A percentile compares a stretch with the other conserved stretches of the same genome.
Evolutionary conservation across 2,329 filamentous ascomycete species (phyloP).

Genomic region (Cryphonectria carpinicola): DNA sequence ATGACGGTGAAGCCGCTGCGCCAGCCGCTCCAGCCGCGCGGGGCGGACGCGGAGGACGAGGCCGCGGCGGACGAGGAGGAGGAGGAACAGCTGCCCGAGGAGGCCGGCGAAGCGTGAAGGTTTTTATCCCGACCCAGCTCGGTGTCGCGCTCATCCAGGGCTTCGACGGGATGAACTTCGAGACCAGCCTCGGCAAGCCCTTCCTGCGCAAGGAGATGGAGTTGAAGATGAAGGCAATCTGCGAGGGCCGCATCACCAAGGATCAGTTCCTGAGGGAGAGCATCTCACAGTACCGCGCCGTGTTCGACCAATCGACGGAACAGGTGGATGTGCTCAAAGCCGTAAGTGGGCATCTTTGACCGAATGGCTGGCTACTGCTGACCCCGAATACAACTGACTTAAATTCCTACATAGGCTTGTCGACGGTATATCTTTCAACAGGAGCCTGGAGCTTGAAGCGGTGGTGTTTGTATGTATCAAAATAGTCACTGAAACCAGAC

Average conservation of each 20-base stretch:
- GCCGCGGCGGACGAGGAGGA: slow-evolving; percentile 48
- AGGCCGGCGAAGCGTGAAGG: slow-evolving; percentile 63
- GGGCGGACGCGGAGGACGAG: slow-evolving; percentile 51
- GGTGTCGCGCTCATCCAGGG: slow-evolving; percentile 91
- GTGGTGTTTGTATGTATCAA: slow-evolving; percentile 13
- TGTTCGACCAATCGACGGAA: slow-evolving; percentile 81
- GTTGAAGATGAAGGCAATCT: slow-evolving; percentile 94
- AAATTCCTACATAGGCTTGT: slow-evolving; percentile 47
- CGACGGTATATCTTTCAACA: slow-evolving; percentile 56
- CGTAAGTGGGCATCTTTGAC: slow-evolving; percentile 48
- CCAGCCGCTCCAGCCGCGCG: slow-evolving; percentile 43
- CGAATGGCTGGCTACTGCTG: not conserved
- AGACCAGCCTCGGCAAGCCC: slow-evolving; percentile 91
- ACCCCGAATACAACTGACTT: slow-evolving; percentile 25
- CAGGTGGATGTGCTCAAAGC: slow-evolving; percentile 69
- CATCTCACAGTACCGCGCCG: slow-evolving; percentile 81
- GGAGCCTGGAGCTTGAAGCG: slow-evolving; percentile 8
- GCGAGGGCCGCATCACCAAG: slow-evolving; percentile 79
- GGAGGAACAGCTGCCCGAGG: slow-evolving; percentile 47
- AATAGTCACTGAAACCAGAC: not conserved
- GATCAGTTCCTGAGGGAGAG: slow-evolving; percentile 79
- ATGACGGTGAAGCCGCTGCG: slow-evolving; percentile 44
- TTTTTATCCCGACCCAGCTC: slow-evolving; percentile 91
- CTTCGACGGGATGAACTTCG: slow-evolving; percentile 92
- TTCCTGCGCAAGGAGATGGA: slow-evolving; percentile 99